Evolutionary conservation across 2,329 filamentous ascomycete genomes (phyloP).

Genomic region (Fusarium udum): DNA sequence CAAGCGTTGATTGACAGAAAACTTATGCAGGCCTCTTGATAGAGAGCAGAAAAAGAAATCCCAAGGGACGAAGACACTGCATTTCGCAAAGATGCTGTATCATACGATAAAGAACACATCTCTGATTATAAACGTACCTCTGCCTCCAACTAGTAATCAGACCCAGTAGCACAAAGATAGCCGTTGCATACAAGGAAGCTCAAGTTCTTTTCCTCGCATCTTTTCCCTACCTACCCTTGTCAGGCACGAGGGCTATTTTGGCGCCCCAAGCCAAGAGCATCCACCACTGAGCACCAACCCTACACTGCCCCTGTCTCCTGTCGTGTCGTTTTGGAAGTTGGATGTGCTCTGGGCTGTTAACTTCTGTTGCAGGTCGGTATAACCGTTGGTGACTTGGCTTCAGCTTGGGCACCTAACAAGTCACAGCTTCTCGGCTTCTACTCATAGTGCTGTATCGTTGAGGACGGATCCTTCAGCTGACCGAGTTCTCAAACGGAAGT

Average conservation of each 20-base stretch:
- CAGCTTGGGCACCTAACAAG: conserved; percentile 30
- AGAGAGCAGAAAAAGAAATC: not conserved
- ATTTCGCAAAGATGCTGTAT: not conserved
- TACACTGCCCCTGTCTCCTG: conserved; percentile 18
- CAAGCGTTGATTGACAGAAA: conserved; percentile 11
- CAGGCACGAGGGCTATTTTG: conserved; percentile 29
- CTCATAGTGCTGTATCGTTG: not conserved
- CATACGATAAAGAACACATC: not conserved
- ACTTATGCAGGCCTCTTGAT: not conserved
- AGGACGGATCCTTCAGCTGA: conserved; percentile 17
- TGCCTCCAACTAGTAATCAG: not conserved
- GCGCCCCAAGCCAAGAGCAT: not conserved
- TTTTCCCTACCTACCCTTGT: not conserved
- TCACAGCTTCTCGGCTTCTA: conserved; percentile 11
- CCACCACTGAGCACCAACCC: conserved; percentile 30
- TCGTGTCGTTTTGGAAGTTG: conserved; percentile 16
- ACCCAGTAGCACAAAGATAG: not conserved
- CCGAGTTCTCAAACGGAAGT: conserved; percentile 24
- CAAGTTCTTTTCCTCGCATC: not conserved
- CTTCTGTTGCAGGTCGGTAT: not conserved
- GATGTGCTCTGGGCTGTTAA: conserved; percentile 9
- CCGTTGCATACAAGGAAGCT: not conserved
- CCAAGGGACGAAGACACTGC: not conserved
- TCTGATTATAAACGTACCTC: not conserved
- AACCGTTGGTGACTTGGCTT: conserved; percentile 11